phyloP scores from a whole-genome alignment of 345 rosid genomes.

The Trapa bicornis region DNA sequence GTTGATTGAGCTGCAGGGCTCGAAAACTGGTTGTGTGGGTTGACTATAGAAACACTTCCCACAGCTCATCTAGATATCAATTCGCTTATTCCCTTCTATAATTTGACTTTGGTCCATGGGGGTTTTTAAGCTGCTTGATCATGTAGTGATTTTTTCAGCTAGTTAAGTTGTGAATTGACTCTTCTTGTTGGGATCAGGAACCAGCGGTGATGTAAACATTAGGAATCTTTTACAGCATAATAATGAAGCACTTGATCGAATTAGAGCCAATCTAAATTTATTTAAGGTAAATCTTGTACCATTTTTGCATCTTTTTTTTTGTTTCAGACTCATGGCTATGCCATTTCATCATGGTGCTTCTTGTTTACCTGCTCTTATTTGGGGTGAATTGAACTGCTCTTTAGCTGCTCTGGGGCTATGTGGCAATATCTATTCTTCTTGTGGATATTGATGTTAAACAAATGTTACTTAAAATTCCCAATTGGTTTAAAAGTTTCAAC shows the following conservation, averaged over 20 bases:
- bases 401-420: background rate
- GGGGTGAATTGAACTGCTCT: background rate
- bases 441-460: background rate
- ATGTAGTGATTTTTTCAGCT: background rate
- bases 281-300: conserved; percentile 30
- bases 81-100: background rate
- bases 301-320: background rate
- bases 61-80: background rate
- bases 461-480: background rate
- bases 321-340: background rate
- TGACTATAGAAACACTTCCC: background rate
- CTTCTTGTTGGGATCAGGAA: conserved; percentile 33
- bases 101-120: background rate
- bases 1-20: background rate
- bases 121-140: background rate
- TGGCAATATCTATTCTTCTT: background rate
- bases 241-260: conserved; percentile 50
- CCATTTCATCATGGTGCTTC: background rate
- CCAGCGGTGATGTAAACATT: conserved; percentile 31
- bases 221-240: conserved; percentile 65
- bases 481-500: background rate
- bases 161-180: background rate
- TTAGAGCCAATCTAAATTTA: conserved; percentile 56
- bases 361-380: background rate
- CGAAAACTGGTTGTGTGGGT: background rate